Evolutionary conservation across 2,329 filamentous ascomycete species (phyloP), one percentile per base, ranked within the genome.

Genomic region (Decorospora gaudefroyi): DNA sequence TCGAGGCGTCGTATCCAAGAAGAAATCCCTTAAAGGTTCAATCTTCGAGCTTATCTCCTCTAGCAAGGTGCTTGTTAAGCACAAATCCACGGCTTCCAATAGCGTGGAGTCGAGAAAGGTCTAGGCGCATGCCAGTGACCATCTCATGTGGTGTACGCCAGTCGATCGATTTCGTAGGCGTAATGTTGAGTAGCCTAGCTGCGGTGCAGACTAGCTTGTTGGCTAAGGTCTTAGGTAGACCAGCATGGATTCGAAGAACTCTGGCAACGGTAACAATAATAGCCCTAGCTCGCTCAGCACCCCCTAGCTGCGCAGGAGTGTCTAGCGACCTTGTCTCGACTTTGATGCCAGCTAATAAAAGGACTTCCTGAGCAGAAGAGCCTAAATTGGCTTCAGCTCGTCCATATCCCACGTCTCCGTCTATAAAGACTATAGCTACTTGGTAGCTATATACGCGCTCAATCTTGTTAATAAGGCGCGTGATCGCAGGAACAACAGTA

Each of bases 11-110:
- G 22, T 55, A 52, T 22, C 51, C 40, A 26, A 54, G 30, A 9
- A 57, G 35, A 13, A 55, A 55, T 6, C 51, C 48, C 27, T 55
- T 23, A 13, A 49, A 21, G 6, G 41, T 51, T 18, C 47, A 28
- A 1, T 42, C 10, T 31, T 26, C 17, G 3, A 50, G 42, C 23
- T 46, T 47, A 13, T 38, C 35, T 38, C 25, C 35, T 29, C n/a
- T 38, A 12, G 21, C 25, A 1, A 27, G 42, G 3, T 43, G 34
- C 32, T 16, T 42, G 15, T 15, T 30, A 15, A 38, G 36, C 4
- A 36, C 4, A 13, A 34, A 34, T 34, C 31, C n/a, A 34, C 19
- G 19, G 31, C 12, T 34, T 23, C 19, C 15, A 34, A 34, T 34
- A 34, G 23, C 19, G 19, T 25, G 19, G 18, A 34, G 31, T 34